Conservation (phyloP, 352 stramenopile genomes). For the Peronospora belbahrii region DNA sequence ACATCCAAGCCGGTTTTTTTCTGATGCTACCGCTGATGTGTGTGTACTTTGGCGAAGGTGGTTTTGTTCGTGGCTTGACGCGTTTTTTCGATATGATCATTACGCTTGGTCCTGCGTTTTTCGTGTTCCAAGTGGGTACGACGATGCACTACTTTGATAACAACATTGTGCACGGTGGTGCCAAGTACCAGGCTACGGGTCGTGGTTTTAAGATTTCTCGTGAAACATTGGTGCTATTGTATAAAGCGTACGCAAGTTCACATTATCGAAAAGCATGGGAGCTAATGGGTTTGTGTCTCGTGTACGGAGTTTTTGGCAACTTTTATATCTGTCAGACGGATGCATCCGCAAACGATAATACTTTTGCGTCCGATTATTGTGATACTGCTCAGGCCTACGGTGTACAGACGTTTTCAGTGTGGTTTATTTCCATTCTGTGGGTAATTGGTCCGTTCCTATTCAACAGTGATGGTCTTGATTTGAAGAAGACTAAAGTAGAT, state of each 20-base stretch:
- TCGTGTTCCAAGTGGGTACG: constrained; percentile 76
- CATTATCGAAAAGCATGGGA: constrained; percentile 77
- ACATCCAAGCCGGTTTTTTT: constrained; percentile 71
- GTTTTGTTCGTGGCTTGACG: constrained; percentile 48
- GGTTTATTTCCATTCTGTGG: constrained; percentile 72
- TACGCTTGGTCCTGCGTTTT: constrained; percentile 61
- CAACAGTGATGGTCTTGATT: constrained; percentile 73
- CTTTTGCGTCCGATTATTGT: constrained; percentile 51
- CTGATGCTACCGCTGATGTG: constrained; percentile 66
- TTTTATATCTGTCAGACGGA: constrained; percentile 59
- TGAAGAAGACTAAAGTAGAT: constrained; percentile 68
- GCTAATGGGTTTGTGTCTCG: constrained; percentile 57
- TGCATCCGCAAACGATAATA: constrained; percentile 38
- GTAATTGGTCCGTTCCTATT: constrained; percentile 67
- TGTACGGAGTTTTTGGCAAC: constrained; percentile 60
- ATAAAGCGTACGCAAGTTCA: constrained; percentile 63
- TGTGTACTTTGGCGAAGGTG: constrained; percentile 72
- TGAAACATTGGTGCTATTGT: constrained; percentile 68
- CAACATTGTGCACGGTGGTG: constrained; percentile 64
- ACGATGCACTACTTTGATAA: constrained; percentile 83
- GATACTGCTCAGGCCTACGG: constrained; percentile 61
- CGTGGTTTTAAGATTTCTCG: constrained; percentile 80
- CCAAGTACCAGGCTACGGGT: constrained; percentile 72
- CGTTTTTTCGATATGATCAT: constrained; percentile 74
- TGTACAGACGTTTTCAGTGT: constrained; percentile 73